phyloP scores from a whole-genome alignment of 805 yeast species.

The Starmerella geochares region DNA sequence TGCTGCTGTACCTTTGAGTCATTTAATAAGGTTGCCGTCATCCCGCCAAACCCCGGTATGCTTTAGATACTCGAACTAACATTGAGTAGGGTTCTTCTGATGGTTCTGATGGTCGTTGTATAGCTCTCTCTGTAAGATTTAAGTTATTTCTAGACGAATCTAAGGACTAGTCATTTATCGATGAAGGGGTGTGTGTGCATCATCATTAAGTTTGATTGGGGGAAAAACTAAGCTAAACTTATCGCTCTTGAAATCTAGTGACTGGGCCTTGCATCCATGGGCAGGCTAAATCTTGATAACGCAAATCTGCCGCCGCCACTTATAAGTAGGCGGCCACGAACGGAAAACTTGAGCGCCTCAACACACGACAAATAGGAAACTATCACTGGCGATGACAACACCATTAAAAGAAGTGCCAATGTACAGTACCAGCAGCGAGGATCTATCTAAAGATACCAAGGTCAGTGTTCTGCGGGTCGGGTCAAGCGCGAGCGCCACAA shows the following conservation, averaged over 20 bases:
- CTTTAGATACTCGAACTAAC: too few relatives aligned
- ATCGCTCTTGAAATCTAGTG: too few relatives aligned
- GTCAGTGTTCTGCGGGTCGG: neutral
- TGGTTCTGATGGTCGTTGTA: too few relatives aligned
- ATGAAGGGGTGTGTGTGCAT: neutral
- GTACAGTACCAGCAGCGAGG: neutral
- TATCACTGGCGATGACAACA: too few relatives aligned
- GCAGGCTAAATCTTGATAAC: neutral
- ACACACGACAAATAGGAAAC: too few relatives aligned
- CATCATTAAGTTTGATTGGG: neutral
- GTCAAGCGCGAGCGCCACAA: too few relatives aligned
- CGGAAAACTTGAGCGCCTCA: too few relatives aligned
- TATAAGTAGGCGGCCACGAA: neutral
- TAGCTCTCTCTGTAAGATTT: neutral
- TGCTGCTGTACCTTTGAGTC: conserved; percentile 1
- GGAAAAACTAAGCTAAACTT: too few relatives aligned
- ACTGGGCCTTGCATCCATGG: neutral
- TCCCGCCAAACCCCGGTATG: too few relatives aligned
- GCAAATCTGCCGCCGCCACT: neutral
- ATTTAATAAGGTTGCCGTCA: neutral
- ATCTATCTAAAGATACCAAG: neutral
- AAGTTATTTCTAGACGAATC: neutral
- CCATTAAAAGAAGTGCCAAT: neutral
- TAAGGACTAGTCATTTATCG: neutral
- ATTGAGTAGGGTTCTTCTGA: too few relatives aligned